These are phyloP conservation scores for Geranium brycei DNA, from an alignment of 345 rosid species.

Conservation along the genomic window DNA sequence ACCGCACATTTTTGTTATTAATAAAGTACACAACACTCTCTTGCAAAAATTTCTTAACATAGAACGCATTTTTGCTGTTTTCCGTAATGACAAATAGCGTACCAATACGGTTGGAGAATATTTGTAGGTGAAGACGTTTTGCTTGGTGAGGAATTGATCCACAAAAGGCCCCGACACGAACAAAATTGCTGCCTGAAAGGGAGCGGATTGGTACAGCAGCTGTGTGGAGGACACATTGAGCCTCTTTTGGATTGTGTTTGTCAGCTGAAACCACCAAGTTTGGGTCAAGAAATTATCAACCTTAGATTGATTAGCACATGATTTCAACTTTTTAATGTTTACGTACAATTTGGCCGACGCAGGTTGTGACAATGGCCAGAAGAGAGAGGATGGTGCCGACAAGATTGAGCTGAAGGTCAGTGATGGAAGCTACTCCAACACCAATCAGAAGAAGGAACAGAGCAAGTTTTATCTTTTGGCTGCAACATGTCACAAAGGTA, in stretches of 20 bases:
- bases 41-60: too few species aligned
- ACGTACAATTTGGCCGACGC: constrained; percentile 88
- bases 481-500: constrained; percentile 22
- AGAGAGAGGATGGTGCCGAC: constrained; percentile 67
- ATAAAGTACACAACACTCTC: too few species aligned
- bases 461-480: constrained; percentile 64
- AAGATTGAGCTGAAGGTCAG: constrained; percentile 90
- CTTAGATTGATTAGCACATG: too few species aligned
- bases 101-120: constrained; percentile 77
- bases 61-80: too few species aligned
- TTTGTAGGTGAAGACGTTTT: constrained; percentile 69
- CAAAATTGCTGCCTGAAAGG: constrained; percentile 90
- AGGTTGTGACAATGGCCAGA: constrained; percentile 85
- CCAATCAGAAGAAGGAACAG: constrained; percentile 60
- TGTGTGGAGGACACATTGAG: constrained; percentile 90
- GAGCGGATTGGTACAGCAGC: constrained; percentile 90
- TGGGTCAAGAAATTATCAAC: too few species aligned
- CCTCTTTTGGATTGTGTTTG: constrained; percentile 90
- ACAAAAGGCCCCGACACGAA: constrained; percentile 92
- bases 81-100: not conserved
- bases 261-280: constrained; percentile 36
- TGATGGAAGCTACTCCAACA: constrained; percentile 83
- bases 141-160: constrained; percentile 71
- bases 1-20: too few species aligned
- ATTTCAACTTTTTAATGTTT: too few species aligned